phyloP scores from a whole-genome alignment of 1,139 yeast species.

The Nakaseomyces nivariensis region DNA sequence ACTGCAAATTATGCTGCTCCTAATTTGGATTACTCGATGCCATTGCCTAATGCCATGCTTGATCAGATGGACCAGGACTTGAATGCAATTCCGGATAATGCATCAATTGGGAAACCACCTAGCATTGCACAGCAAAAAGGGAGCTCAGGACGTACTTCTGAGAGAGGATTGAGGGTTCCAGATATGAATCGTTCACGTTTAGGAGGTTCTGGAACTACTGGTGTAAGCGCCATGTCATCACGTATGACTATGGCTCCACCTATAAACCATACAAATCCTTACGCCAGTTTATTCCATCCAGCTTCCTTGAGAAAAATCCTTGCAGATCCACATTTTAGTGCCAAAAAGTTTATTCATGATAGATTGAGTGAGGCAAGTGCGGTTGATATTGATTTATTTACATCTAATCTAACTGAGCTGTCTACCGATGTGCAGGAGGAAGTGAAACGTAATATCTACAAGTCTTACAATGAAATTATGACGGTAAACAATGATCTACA shows the following conservation, averaged over 20 bases:
- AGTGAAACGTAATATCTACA: constrained; percentile 54
- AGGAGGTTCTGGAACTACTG: background rate
- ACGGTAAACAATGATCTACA: constrained; percentile 57
- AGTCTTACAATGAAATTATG: constrained; percentile 64
- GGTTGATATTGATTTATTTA: constrained; percentile 62
- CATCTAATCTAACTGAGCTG: constrained; percentile 45
- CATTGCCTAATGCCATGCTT: constrained; percentile 15
- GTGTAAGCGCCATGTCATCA: background rate
- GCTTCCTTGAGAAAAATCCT: constrained; percentile 20
- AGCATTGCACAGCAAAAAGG: background rate
- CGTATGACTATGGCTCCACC: constrained; percentile 2
- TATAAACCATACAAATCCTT: background rate
- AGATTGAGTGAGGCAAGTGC: constrained; percentile 61
- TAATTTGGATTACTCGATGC: constrained; percentile 24
- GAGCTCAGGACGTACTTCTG: background rate
- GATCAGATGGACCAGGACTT: background rate
- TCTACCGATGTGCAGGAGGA: constrained; percentile 49
- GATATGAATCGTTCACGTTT: background rate
- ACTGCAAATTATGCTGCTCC: constrained; percentile 26
- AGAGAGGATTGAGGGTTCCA: background rate
- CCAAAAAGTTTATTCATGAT: constrained; percentile 42
- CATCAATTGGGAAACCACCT: background rate
- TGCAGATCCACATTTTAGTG: constrained; percentile 35
- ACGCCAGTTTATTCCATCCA: background rate
- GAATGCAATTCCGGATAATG: background rate